phyloP scores from a whole-genome alignment of 106 monocot genomes.

The Allium cepa region DNA sequence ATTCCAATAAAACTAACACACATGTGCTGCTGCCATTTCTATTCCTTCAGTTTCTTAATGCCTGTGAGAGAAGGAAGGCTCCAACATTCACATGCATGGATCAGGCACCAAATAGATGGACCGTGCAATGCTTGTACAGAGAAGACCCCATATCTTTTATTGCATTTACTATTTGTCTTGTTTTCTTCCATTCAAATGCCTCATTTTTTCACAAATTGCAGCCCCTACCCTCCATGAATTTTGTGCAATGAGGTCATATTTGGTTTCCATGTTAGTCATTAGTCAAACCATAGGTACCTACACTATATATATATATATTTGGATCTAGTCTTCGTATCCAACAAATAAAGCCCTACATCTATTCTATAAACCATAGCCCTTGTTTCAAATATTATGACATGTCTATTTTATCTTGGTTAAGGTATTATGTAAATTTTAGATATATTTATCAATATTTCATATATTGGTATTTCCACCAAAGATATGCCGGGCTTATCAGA shows the following conservation, averaged over 20 bases:
- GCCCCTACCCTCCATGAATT: neutral
- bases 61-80: neutral
- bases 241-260: neutral
- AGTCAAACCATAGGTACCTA: no score
- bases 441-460: neutral
- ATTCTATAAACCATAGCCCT: neutral
- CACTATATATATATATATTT: no score
- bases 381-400: neutral
- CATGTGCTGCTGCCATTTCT: no score
- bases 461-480: no score
- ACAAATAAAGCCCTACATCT: no score
- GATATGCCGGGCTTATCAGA: no score
- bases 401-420: neutral
- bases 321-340: no score
- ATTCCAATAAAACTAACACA: no score
- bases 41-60: no score
- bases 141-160: conserved; percentile 13
- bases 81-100: conserved; percentile 6
- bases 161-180: conserved; percentile 6
- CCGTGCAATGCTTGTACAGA: conserved; percentile 1
- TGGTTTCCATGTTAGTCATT: neutral
- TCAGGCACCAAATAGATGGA: neutral
- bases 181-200: neutral
- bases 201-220: neutral
- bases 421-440: neutral